A percentile compares a stretch with the other conserved stretches of the same genome.
phyloP scores from a whole-genome alignment of 2,329 filamentous ascomycete genomes.

The Pseudocercospora macadamiae region DNA sequence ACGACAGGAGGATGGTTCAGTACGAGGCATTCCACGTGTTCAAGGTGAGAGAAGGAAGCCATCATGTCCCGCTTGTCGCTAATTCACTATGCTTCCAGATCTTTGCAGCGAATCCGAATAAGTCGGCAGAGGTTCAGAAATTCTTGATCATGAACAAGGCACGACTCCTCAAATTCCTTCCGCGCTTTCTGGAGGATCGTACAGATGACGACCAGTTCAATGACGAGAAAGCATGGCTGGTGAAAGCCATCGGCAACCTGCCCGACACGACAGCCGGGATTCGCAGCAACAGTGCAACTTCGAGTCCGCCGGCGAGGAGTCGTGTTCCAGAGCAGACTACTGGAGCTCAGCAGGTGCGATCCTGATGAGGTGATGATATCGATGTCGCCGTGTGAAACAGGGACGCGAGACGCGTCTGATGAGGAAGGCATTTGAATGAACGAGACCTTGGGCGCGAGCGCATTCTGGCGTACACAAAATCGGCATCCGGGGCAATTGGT shows the following conservation, averaged over 20 bases:
- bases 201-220: constrained; percentile 98
- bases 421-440: neutral
- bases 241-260: constrained; percentile 75
- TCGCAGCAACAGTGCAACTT: neutral
- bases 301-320: constrained; percentile 6
- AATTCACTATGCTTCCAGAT: constrained; percentile 65
- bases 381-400: no score
- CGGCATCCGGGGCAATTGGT: neutral
- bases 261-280: constrained; percentile 37
- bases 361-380: neutral
- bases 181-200: constrained; percentile 88
- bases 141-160: constrained; percentile 97
- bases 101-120: constrained; percentile 97
- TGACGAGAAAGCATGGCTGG: constrained; percentile 94
- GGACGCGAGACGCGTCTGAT: no score
- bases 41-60: constrained; percentile 68
- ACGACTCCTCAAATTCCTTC: constrained; percentile 83
- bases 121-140: constrained; percentile 92
- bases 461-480: neutral
- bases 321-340: constrained; percentile 2
- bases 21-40: constrained; percentile 99
- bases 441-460: neutral
- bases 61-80: no score
- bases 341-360: constrained; percentile 4
- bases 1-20: constrained; percentile 98